A percentile compares a stretch with the other conserved stretches of the same genome.
phyloP scores from a whole-genome alignment of 1,139 yeast genomes.

The Maudiozyma humilis region DNA sequence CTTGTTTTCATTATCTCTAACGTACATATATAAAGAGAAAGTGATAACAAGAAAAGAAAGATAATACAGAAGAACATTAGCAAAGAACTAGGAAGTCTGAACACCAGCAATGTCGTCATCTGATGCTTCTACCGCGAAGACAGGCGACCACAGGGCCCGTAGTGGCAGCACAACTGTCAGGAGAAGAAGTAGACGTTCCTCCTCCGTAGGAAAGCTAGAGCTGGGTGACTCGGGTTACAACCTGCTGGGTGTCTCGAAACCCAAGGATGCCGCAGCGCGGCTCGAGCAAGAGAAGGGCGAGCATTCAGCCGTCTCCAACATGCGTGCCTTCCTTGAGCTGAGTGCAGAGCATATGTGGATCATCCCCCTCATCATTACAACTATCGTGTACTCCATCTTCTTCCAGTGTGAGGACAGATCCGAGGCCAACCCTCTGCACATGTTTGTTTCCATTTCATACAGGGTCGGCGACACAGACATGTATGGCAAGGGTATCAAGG shows the following conservation, averaged over 20 bases:
- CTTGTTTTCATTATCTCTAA: too few species aligned
- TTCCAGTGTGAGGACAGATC: constrained; percentile 47
- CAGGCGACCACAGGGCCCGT: constrained; percentile 1
- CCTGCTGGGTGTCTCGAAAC: constrained; percentile 21
- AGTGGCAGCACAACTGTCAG: constrained; percentile 1
- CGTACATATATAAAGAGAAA: too few species aligned
- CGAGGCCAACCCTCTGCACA: constrained; percentile 51
- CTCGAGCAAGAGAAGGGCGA: not conserved
- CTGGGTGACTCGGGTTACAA: constrained; percentile 31
- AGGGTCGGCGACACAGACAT: constrained; percentile 36
- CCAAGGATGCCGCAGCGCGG: constrained; percentile 17
- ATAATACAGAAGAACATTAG: too few species aligned
- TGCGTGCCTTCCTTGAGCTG: constrained; percentile 45
- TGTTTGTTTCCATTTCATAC: constrained; percentile 65
- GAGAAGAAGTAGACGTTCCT: constrained; percentile 26
- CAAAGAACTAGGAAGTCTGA: too few species aligned
- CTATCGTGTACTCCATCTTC: constrained; percentile 35
- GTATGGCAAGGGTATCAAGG: constrained; percentile 84
- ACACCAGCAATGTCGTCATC: not conserved
- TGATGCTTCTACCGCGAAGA: not conserved
- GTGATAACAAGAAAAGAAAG: too few species aligned
- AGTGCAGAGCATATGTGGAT: constrained; percentile 74
- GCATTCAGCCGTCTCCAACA: not conserved
- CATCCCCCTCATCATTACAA: constrained; percentile 49
- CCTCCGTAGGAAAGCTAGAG: constrained; percentile 30